Conservation (phyloP, 371 early-diverging fungal species). For the Zychaea mexicana region DNA sequence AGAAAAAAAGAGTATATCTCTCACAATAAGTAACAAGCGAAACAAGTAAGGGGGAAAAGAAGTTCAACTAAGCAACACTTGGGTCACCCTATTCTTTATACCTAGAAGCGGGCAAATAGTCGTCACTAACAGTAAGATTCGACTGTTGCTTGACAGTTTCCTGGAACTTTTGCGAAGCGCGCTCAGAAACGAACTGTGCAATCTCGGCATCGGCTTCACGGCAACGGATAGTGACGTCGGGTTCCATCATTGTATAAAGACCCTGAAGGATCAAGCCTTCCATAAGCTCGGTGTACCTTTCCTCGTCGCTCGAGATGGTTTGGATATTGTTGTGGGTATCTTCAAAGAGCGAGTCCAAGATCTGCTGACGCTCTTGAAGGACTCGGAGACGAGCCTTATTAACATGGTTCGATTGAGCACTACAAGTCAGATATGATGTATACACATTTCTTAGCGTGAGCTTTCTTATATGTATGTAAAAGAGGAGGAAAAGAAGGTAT, state of each 20-base stretch:
- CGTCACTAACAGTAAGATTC: slow-evolving; percentile 56
- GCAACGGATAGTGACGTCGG: slow-evolving; percentile 68
- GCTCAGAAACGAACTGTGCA: slow-evolving; percentile 61
- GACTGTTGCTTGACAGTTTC: slow-evolving; percentile 56
- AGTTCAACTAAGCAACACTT: too few species aligned
- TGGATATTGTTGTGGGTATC: slow-evolving; percentile 60
- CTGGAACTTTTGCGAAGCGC: slow-evolving; percentile 63
- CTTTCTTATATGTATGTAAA: too few species aligned
- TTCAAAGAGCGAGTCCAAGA: slow-evolving; percentile 79
- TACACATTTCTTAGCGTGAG: not conserved
- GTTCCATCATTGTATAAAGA: slow-evolving; percentile 83
- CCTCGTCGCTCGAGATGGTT: slow-evolving; percentile 56
- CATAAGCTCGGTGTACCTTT: slow-evolving; percentile 62
- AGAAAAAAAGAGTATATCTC: not conserved
- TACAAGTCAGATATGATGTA: slow-evolving; percentile 24
- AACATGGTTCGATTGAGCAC: slow-evolving; percentile 91
- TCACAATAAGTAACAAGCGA: not conserved
- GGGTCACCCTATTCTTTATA: slow-evolving; percentile 21
- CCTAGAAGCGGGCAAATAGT: slow-evolving; percentile 53
- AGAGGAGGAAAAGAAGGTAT: too few species aligned
- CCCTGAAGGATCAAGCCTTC: slow-evolving; percentile 82
- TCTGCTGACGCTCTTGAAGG: slow-evolving; percentile 86
- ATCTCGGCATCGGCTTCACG: slow-evolving; percentile 75
- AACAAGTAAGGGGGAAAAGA: not conserved
- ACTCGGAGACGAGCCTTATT: slow-evolving; percentile 94